Evolutionary conservation across 176 grass and related monocot species (phyloP), one percentile per base, ranked within the genome.

Genomic region (Juncus effusus): DNA sequence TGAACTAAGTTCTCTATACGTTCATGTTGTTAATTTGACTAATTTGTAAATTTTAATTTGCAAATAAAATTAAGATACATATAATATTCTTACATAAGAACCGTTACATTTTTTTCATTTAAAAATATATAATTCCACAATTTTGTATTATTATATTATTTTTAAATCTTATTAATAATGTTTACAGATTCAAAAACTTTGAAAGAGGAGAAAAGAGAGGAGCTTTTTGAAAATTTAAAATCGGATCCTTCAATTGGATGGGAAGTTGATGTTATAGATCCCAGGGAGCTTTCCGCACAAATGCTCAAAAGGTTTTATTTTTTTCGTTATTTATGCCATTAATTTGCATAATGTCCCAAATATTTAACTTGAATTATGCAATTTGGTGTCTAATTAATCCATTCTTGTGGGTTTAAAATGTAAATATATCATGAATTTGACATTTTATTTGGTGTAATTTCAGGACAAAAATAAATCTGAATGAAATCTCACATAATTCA

Each of bases 401-500:
- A 62, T 53, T 39, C 3, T 59, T 35, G n/a, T 8, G 8, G 13
- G 62, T 62, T 3, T 52, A 53, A 39, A 56, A 15, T n/a, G 65
- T 4, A 16, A 15, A 69, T 16, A 38, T 52, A 55, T 10, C 4
- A 47, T 13, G 13, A 14, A 59, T n/a, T 36, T 8, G 10, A 3
- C 47, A 42, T n/a, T 58, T 42, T 58, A 9, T 58, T 63, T 65
- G 68, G 44, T 72, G 7, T 60, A 37, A 10, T 78, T 59, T 63
- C 85, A 97, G 88, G 74, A 62, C 63, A 2, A 97, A 97, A 84
- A 44, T 97, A 63, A 97, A 97, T 81, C 65, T 97, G 15, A 92
- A 97, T 73, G 93, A 92, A 70, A 97, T 97, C 81, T 97, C 85
- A 28, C 93, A 92, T 74, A 92, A 89, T 60, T 97, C 93, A 72